Base-by-base conservation (phyloP, 192 early-diverging fungal species). In the Backusella liffmaniae region DNA sequence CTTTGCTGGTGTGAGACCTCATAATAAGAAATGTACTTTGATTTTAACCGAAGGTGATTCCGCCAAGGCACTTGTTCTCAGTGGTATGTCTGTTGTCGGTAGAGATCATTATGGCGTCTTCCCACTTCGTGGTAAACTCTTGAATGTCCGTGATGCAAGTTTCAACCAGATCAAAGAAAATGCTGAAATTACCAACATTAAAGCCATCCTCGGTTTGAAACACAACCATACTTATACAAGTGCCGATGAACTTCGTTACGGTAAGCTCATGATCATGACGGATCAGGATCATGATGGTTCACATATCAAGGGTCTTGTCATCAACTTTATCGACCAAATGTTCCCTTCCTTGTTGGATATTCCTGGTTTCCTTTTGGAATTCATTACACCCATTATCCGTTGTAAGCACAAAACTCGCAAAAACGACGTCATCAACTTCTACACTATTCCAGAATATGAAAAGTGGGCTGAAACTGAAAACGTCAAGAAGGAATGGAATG, bases 41-140 rank as follows among this genome's bases (percentile, higher is more conserved):
- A 97, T 99, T 80, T 85, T 99, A 68, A 98, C 98, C 0, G 98
- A 98, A 87, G 97, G 97, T 83, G 97, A 98, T 80, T 97, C 96
- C 12, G 97, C 96, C 81, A 98, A 97, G 74, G 83, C 96, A 0
- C 83, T 98, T 32, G 97, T 95, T 13, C 88, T 98, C 37, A 84
- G 90, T 39, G 97, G 97, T 7, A 83, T 98, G 41, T 88, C 90
- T 39, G 95, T 97, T 18, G 91, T 97, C 36, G 97, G 96, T 26
- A 86, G 96, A 21, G 94, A 98, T 77, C 84, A 89, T 56, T 99
- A 89, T 81, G 97, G 97, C 41, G 97, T 99, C 18, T 99, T 97
- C 80, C 95, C 98, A 26, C 84, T 99, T 66, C 94, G 96, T 16
- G 98, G 98, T 84, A 99, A 99, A 85, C 88, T 98, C 30, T 86